A percentile compares a stretch with the other conserved stretches of the same genome.
These are phyloP conservation scores for Stephanodiscus triporus DNA, from an alignment of 108 stramenopile species.

Conservation along the genomic window DNA sequence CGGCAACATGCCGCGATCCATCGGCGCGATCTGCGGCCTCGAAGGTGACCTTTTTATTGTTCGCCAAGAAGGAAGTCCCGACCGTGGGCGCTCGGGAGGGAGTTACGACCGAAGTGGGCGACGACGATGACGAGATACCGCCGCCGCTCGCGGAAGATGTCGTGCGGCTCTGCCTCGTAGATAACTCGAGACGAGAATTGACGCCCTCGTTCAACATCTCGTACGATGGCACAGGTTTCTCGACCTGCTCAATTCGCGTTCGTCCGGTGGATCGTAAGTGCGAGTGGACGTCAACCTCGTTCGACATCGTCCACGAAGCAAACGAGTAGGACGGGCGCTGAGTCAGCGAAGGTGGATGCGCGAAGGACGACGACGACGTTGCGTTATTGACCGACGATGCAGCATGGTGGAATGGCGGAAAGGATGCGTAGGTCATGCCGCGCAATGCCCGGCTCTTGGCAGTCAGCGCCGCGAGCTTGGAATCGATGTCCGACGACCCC, in stretches of 20 bases:
- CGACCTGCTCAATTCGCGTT: not conserved
- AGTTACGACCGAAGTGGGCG: not conserved
- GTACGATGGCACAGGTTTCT: not conserved
- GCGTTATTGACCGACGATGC: not conserved
- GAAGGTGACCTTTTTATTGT: constrained; percentile 7
- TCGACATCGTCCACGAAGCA: not conserved
- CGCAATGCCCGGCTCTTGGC: constrained; percentile 16
- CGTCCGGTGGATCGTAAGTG: not conserved
- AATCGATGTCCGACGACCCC: not conserved
- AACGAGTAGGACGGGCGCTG: not conserved
- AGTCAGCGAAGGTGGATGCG: not conserved
- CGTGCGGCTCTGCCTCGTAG: constrained; percentile 13
- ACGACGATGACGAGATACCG: no score
- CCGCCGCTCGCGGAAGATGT: not conserved
- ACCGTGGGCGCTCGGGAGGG: not conserved
- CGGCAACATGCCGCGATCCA: no score
- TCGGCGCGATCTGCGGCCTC: not conserved
- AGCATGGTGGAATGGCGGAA: not conserved
- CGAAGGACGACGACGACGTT: not conserved
- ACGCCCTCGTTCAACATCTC: not conserved
- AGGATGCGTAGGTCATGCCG: not conserved
- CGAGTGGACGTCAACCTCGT: not conserved
- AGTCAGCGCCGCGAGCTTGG: constrained; percentile 10
- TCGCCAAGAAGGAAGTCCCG: not conserved
- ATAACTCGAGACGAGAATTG: constrained; percentile 5